These are phyloP conservation scores for Pythium oligandrum DNA, from an alignment of 352 stramenopile species.

Conservation along the genomic window DNA sequence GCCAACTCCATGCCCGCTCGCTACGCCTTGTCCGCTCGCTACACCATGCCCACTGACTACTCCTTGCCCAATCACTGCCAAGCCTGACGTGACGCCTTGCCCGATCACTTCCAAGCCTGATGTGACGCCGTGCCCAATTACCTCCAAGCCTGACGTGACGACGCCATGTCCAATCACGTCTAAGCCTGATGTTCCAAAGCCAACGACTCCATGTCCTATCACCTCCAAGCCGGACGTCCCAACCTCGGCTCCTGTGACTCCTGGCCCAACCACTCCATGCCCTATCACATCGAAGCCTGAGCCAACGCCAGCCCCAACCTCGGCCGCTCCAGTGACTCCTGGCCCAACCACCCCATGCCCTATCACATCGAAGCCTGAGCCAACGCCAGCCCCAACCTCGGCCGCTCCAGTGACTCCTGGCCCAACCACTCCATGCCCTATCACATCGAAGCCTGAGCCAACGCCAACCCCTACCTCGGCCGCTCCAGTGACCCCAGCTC, in stretches of 20 bases:
- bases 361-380: conserved; percentile 7
- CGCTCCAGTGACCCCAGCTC: background rate
- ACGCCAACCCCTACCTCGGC: background rate
- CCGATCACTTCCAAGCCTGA: conserved; percentile 3
- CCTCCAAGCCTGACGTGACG: conserved; percentile 7
- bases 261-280: conserved; percentile 1
- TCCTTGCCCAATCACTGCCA: conserved; percentile 3
- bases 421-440: conserved; percentile 1
- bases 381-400: conserved; percentile 4
- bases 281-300: conserved; percentile 11
- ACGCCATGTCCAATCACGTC: conserved; percentile 7
- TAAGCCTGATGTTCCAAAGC: conserved; percentile 10
- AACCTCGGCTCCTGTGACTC: background rate
- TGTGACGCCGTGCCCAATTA: conserved; percentile 5
- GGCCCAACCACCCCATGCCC: background rate
- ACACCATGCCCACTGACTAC: conserved; percentile 2
- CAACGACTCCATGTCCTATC: conserved; percentile 8
- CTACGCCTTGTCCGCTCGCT: background rate
- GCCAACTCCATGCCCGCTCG: background rate
- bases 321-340: background rate
- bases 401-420: background rate
- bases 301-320: background rate
- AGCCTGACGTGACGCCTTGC: conserved; percentile 9
- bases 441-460: conserved; percentile 7
- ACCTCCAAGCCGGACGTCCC: conserved; percentile 1